Percentiles rank a stretch among this genome's conserved stretches.
phyloP scores from a whole-genome alignment of 2,329 filamentous ascomycete species.

The Alternaria angustiovoidea region DNA sequence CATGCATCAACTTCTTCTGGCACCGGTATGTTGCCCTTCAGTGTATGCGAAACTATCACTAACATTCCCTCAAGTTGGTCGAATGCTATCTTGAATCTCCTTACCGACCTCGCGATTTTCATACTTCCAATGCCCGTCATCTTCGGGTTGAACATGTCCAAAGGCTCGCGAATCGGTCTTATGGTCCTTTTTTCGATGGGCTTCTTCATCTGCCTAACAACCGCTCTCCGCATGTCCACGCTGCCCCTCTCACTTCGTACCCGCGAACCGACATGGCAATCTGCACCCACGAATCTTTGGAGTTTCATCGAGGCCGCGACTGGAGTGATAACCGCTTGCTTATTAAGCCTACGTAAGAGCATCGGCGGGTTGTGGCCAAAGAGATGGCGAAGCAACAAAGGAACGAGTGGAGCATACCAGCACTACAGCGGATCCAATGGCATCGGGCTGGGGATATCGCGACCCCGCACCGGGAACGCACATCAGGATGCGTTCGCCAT shows the following conservation, averaged over 20 bases:
- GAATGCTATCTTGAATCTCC: slow-evolving; percentile 28
- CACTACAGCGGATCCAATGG: slow-evolving; percentile 4
- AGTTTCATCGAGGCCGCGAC: slow-evolving; percentile 39
- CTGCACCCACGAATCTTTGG: slow-evolving; percentile 39
- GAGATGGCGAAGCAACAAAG: slow-evolving; percentile 22
- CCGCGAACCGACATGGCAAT: slow-evolving; percentile 32
- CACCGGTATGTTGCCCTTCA: slow-evolving; percentile 25
- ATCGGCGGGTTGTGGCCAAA: slow-evolving; percentile 24
- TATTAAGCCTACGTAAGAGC: slow-evolving; percentile 35
- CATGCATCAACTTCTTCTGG: slow-evolving; percentile 31
- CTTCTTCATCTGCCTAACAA: slow-evolving; percentile 39
- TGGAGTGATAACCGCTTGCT: slow-evolving; percentile 39
- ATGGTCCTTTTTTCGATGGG: slow-evolving; percentile 36
- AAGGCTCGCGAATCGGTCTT: slow-evolving; percentile 27
- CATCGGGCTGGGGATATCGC: background rate
- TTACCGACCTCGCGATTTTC: slow-evolving; percentile 33
- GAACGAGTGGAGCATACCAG: slow-evolving; percentile 11
- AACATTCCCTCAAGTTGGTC: slow-evolving; percentile 23
- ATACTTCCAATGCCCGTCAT: slow-evolving; percentile 35
- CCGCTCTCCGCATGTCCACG: slow-evolving; percentile 37
- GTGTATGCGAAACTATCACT: background rate
- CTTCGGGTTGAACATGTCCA: slow-evolving; percentile 30
- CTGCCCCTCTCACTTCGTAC: slow-evolving; percentile 5
- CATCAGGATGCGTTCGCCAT: slow-evolving; percentile 6
- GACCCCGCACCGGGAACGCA: background rate